phyloP scores from a whole-genome alignment of 1,139 yeast genomes.

The Suhomyces bribrorum region DNA sequence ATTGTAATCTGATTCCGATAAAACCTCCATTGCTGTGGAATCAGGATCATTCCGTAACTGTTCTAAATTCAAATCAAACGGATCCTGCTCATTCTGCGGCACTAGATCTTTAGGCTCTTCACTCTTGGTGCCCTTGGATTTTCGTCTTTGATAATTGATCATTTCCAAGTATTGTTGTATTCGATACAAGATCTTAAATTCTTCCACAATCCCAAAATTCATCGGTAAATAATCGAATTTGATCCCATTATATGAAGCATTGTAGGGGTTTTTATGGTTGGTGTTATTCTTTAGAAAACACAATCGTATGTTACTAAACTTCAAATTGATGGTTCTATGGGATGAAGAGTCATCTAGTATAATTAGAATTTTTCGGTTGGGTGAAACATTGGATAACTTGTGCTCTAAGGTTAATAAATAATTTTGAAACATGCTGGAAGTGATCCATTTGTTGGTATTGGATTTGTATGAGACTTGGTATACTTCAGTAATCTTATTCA shows the following conservation, averaged over 20 bases:
- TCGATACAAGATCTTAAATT: constrained; percentile 59
- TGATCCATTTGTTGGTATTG: constrained; percentile 64
- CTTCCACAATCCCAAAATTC: constrained; percentile 66
- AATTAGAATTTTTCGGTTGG: constrained; percentile 52
- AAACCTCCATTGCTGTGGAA: constrained; percentile 20
- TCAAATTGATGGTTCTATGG: constrained; percentile 59
- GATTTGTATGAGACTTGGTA: constrained; percentile 59
- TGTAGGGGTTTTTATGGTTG: constrained; percentile 42
- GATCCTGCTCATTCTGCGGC: constrained; percentile 1
- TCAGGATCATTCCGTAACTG: constrained; percentile 1
- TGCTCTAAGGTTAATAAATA: constrained; percentile 63
- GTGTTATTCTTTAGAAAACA: constrained; percentile 44
- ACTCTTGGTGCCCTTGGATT: constrained; percentile 18
- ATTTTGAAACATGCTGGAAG: constrained; percentile 65
- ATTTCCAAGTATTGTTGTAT: constrained; percentile 60
- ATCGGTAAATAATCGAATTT: constrained; percentile 58
- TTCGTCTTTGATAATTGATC: constrained; percentile 39
- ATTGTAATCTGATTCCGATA: constrained; percentile 41
- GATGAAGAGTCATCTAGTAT: constrained; percentile 64
- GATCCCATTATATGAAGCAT: constrained; percentile 36
- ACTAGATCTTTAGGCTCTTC: constrained; percentile 16
- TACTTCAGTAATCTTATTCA: constrained; percentile 51
- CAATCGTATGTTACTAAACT: constrained; percentile 53
- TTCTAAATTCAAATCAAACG: constrained; percentile 5
- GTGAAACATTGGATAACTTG: constrained; percentile 40